These are phyloP conservation scores for Epichloe brachyelytri DNA, from an alignment of 2,329 filamentous ascomycete genomes.

Conservation along the genomic window DNA sequence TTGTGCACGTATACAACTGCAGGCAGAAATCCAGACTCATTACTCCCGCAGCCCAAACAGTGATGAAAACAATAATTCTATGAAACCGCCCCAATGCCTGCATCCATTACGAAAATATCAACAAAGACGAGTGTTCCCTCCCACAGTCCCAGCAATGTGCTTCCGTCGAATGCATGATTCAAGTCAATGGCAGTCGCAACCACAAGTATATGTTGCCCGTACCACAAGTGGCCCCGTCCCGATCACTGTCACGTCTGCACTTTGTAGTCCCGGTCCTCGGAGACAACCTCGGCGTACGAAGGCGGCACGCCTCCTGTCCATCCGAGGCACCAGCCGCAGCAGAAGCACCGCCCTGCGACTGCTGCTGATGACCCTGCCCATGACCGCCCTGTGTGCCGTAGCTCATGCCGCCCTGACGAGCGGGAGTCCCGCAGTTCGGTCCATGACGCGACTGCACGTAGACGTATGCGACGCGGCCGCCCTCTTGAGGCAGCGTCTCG, in stretches of 20 bases:
- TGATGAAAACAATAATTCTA: not conserved
- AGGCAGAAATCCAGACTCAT: not conserved
- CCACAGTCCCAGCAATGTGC: too few relatives aligned
- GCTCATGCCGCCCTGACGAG: slow-evolving; percentile 9
- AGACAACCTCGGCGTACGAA: slow-evolving; percentile 80
- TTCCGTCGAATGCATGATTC: not conserved
- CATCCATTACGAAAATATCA: too few relatives aligned
- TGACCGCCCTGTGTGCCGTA: slow-evolving; percentile 8
- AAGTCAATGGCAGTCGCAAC: too few relatives aligned
- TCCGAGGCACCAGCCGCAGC: slow-evolving; percentile 27
- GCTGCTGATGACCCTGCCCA: not conserved
- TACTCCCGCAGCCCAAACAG: not conserved
- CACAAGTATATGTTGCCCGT: not conserved
- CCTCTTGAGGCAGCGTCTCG: slow-evolving; percentile 46
- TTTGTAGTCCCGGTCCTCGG: slow-evolving; percentile 83
- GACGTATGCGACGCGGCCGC: slow-evolving; percentile 60
- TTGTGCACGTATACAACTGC: not conserved
- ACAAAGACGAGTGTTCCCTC: too few relatives aligned
- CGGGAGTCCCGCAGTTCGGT: slow-evolving; percentile 22
- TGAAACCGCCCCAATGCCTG: too few relatives aligned
- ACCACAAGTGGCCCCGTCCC: not conserved
- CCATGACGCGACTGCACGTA: slow-evolving; percentile 45
- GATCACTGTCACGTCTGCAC: slow-evolving; percentile 44
- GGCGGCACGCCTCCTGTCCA: slow-evolving; percentile 48
- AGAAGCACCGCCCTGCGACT: slow-evolving; percentile 19